Evolutionary conservation across 345 rosid species (phyloP).

Genomic region (Citrus mangshanensis): DNA sequence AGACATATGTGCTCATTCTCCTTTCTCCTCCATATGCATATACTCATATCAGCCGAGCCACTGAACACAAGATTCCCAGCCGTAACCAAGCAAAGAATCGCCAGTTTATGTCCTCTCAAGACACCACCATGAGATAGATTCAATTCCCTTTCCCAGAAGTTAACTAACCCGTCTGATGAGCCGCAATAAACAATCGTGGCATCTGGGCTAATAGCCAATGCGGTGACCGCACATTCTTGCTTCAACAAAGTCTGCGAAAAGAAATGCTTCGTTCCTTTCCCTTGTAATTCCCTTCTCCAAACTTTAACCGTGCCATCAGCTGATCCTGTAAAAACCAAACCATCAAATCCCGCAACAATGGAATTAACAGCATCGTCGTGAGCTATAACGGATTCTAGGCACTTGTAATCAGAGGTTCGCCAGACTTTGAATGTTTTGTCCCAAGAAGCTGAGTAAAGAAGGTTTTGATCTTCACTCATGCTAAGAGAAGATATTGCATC

Average conservation of each 20-base stretch:
- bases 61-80: conserved; percentile 75
- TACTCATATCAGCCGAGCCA: conserved; percentile 83
- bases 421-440: conserved; percentile 87
- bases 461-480: conserved; percentile 53
- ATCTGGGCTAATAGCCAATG: conserved; percentile 53
- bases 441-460: conserved; percentile 84
- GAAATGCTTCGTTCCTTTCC: conserved; percentile 80
- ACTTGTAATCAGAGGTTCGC: conserved; percentile 65
- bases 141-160: conserved; percentile 66
- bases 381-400: conserved; percentile 68
- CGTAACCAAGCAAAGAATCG: conserved; percentile 62
- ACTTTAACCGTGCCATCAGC: conserved; percentile 86
- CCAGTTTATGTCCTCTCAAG: conserved; percentile 73
- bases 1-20: conserved; percentile 54
- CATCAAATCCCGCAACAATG: conserved; percentile 65
- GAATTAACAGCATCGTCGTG: conserved; percentile 88
- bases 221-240: conserved; percentile 83
- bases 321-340: conserved; percentile 81
- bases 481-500: conserved; percentile 84
- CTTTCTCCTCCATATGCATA: conserved; percentile 72
- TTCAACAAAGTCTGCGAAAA: conserved; percentile 72
- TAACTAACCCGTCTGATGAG: conserved; percentile 82
- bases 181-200: conserved; percentile 68
- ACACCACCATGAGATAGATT: conserved; percentile 60
- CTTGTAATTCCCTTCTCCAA: conserved; percentile 87